Base-by-base conservation (phyloP, 768 basidiomycete species). In the Lentinula raphanica region DNA sequence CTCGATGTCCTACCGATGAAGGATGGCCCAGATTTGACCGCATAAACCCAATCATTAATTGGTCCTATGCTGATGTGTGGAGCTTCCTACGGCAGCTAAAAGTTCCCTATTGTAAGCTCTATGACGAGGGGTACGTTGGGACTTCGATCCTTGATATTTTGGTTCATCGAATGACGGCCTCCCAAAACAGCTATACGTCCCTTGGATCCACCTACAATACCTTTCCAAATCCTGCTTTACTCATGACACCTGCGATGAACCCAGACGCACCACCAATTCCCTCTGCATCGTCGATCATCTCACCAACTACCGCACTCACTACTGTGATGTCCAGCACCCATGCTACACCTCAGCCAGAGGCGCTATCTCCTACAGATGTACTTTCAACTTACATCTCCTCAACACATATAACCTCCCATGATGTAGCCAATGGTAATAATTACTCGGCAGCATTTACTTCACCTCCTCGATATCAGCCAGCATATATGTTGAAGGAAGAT, bases 181-280 rank as follows among this genome's bases (percentile, higher is more conserved):
- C 46, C 13, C 3, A 19, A 25, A 32, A 45, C 62, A 96, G 94
- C n/a, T 99, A 96, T 71, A 99, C 97, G 2, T 98, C 96, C 4
- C 83, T 99, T 19, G 96, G 97, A 17, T 97, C 95, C 11, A 94
- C 90, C 7, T 92, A 84, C 72, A 97, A 98, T 73, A 98, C 97
- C 0, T 88, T 87, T 68, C 94, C 87, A 0, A 98, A 98, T 66
- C 95, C 96, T 2, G 86, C 91, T 1, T 82, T 98, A n/a, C 68
- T 77, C 9, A 67, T 81, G 32, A 61, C 64, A 28, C 44, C 40
- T 39, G 46, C 50, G 13, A 25, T 48, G n/a, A 44, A 31, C 15
- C 38, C 21, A 49, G 35, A 32, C 27, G 35, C 15, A 15, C 19
- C n/a, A 29, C 23, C 54, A 21, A 42, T 56, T 29, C 32, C 28